These are phyloP conservation scores for Zygosaccharomyces sapae DNA, from an alignment of 1,139 yeast species.

Conservation along the genomic window DNA sequence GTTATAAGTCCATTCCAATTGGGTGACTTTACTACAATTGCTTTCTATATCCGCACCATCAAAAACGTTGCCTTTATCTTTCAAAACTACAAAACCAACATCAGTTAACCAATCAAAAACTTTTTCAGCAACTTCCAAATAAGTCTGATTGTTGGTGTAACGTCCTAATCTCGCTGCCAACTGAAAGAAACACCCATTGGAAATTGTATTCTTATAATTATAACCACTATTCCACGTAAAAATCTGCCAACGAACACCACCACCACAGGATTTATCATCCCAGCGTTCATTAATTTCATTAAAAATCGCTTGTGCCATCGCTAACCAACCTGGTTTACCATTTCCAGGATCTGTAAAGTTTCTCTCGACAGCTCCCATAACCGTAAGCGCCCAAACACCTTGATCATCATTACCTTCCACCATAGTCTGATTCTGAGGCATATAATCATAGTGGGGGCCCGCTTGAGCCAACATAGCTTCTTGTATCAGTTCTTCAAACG, in stretches of 20 bases:
- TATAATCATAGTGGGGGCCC: constrained; percentile 50
- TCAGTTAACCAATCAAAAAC: constrained; percentile 60
- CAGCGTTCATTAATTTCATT: constrained; percentile 54
- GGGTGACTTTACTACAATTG: constrained; percentile 49
- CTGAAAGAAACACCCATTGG: constrained; percentile 61
- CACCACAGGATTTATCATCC: constrained; percentile 53
- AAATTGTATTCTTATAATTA: constrained; percentile 60
- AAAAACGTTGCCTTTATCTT: constrained; percentile 41
- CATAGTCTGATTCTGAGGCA: constrained; percentile 56
- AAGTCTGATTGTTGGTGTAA: constrained; percentile 51
- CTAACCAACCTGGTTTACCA: constrained; percentile 46
- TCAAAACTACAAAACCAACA: constrained; percentile 44
- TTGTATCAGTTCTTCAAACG: constrained; percentile 41
- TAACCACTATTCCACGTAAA: constrained; percentile 68
- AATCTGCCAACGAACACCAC: constrained; percentile 70
- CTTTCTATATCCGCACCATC: constrained; percentile 56
- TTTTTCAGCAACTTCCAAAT: constrained; percentile 51
- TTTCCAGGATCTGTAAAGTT: constrained; percentile 47
- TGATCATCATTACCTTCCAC: constrained; percentile 72
- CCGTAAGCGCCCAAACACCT: constrained; percentile 64
- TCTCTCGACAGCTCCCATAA: constrained; percentile 59
- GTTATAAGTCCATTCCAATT: constrained; percentile 57
- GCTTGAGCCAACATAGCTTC: constrained; percentile 55
- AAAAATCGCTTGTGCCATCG: constrained; percentile 56
- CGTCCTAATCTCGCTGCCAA: constrained; percentile 60